A percentile compares a stretch with the other conserved stretches of the same genome.
phyloP scores from a whole-genome alignment of 2,329 filamentous ascomycete genomes.

The Claviceps sp. region DNA sequence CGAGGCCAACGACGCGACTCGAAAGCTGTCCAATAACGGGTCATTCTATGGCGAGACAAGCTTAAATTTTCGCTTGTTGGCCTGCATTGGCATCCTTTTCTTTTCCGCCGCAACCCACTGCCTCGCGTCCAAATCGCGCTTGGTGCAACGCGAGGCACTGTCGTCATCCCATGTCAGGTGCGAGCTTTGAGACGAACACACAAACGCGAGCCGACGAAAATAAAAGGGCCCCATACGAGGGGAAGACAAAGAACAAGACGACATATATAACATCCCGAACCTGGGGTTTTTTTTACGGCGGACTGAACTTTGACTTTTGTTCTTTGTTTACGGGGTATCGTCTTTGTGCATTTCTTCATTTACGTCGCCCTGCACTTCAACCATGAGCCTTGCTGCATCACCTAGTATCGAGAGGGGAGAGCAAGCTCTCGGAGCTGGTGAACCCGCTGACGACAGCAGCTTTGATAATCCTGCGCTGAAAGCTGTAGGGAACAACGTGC shows the following conservation, averaged over 20 bases:
- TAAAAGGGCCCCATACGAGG: neutral
- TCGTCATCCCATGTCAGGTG: slow-evolving; percentile 4
- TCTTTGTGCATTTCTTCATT: neutral
- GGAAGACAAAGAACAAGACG: neutral
- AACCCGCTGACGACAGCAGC: slow-evolving; percentile 15
- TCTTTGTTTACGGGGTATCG: neutral
- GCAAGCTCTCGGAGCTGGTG: slow-evolving; percentile 4
- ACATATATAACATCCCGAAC: neutral
- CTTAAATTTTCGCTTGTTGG: slow-evolving; percentile 1
- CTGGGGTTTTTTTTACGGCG: neutral
- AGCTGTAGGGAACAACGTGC: slow-evolving; percentile 14
- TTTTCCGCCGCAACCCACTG: neutral
- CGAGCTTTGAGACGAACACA: neutral
- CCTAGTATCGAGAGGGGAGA: slow-evolving; percentile 10
- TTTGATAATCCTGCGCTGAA: slow-evolving; percentile 20
- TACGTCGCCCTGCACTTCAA: neutral
- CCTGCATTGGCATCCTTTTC: neutral
- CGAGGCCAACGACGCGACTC: neutral
- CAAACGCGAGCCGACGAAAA: neutral
- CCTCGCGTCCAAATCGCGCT: slow-evolving; percentile 1
- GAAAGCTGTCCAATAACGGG: neutral
- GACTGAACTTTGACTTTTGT: neutral
- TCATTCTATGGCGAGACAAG: neutral
- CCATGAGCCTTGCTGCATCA: slow-evolving; percentile 19
- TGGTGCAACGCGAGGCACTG: slow-evolving; percentile 3